Percentiles rank a stretch among this genome's conserved stretches.
Evolutionary conservation across 176 grass and related monocot species (phyloP).

Genomic region (Cocos nucifera): DNA sequence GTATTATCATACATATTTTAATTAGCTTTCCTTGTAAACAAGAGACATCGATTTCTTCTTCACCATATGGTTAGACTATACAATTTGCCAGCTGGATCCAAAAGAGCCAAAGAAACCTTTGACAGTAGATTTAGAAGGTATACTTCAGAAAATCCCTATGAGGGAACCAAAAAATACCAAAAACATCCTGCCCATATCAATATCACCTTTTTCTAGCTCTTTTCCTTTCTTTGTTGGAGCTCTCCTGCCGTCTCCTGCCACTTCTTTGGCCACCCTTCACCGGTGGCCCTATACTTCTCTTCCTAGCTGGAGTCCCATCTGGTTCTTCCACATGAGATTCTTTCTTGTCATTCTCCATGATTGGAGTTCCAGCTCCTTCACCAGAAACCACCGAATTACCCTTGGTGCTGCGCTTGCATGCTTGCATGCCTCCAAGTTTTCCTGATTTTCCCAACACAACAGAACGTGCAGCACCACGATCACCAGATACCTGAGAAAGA

Average conservation of each 20-base stretch:
- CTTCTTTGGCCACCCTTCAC: constrained; percentile 37
- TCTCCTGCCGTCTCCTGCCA: constrained; percentile 21
- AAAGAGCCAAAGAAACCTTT: too few relatives aligned
- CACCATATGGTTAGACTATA: too few relatives aligned
- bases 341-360: constrained; percentile 18
- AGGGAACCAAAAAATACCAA: not conserved
- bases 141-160: constrained; percentile 12
- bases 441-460: constrained; percentile 17
- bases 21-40: too few relatives aligned
- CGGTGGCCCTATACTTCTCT: constrained; percentile 37
- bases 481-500: not conserved
- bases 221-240: constrained; percentile 28
- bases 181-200: not conserved
- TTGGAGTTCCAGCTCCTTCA: constrained; percentile 6
- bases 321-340: not conserved
- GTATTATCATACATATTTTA: too few relatives aligned
- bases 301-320: not conserved
- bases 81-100: too few relatives aligned
- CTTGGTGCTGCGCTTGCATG: not conserved
- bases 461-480: not conserved
- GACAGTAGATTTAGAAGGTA: constrained; percentile 3
- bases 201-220: constrained; percentile 24
- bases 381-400: constrained; percentile 6
- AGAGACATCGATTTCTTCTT: too few relatives aligned
- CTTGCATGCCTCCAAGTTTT: constrained; percentile 10